phyloP scores from a whole-genome alignment of 768 basidiomycete genomes.

The Leucosporidium creatinivorum region DNA sequence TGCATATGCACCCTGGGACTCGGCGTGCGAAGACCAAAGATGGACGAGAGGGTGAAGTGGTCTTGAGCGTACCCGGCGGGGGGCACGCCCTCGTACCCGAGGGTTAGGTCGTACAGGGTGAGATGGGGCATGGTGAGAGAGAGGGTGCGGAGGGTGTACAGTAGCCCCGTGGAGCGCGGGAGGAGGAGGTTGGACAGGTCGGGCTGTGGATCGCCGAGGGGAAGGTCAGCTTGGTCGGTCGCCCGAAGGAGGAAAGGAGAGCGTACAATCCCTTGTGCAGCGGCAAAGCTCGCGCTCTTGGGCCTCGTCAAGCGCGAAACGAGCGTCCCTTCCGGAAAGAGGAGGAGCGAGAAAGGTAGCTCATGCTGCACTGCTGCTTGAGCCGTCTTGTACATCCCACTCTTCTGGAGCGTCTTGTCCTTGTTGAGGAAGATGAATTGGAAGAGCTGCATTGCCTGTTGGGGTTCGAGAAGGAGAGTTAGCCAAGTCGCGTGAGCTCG shows the following conservation, averaged over 20 bases:
- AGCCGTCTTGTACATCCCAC: neutral
- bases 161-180: constrained; percentile 85
- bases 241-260: constrained; percentile 26
- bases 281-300: constrained; percentile 75
- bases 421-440: constrained; percentile 25
- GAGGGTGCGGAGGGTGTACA: constrained; percentile 73
- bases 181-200: constrained; percentile 76
- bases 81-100: constrained; percentile 62
- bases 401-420: constrained; percentile 12
- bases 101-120: constrained; percentile 79
- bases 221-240: neutral
- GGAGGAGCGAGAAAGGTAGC: constrained; percentile 63
- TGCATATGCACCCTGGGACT: constrained; percentile 85
- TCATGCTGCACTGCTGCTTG: too few relatives aligned
- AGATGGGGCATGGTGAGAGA: constrained; percentile 67
- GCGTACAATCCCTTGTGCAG: constrained; percentile 78
- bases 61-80: constrained; percentile 31
- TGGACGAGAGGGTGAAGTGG: constrained; percentile 68
- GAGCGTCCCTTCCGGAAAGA: constrained; percentile 95
- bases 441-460: constrained; percentile 3
- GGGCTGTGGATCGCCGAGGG: constrained; percentile 46
- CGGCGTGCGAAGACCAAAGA: constrained; percentile 70
- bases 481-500: neutral
- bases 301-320: constrained; percentile 80
- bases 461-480: constrained; percentile 3